phyloP scores from a whole-genome alignment of 331 rosid species.

The Acacia pycnantha region DNA sequence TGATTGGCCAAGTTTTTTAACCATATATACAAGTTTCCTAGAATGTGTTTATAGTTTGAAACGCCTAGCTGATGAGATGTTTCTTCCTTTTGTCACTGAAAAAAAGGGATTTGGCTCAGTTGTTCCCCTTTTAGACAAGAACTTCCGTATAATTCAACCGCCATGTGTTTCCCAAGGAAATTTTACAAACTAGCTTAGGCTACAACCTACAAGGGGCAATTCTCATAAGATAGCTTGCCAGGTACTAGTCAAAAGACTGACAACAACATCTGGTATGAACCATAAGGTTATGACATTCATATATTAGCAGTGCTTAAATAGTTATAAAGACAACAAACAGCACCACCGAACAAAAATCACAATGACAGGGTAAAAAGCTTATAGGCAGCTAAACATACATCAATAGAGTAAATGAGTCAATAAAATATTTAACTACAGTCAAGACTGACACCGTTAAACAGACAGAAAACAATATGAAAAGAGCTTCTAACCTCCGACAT shows the following conservation, averaged over 20 bases:
- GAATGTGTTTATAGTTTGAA: not conserved
- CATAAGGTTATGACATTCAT: slow-evolving; percentile 18
- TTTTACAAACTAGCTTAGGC: not conserved
- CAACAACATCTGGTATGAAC: not conserved
- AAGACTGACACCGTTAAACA: slow-evolving; percentile 5
- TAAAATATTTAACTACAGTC: slow-evolving; percentile 10
- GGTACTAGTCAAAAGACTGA: not conserved
- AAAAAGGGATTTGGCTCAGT: not conserved
- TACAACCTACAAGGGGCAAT: not conserved
- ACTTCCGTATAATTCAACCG: not conserved
- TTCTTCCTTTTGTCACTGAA: not conserved
- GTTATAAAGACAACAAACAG: slow-evolving; percentile 8
- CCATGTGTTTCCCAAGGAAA: not conserved
- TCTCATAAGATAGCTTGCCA: not conserved
- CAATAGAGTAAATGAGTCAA: slow-evolving; percentile 15
- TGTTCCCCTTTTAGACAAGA: slow-evolving; percentile 3
- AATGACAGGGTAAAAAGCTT: not conserved
- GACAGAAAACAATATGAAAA: slow-evolving; percentile 17
- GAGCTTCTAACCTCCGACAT: slow-evolving; percentile 71
- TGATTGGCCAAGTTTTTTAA: not conserved
- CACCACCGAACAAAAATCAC: slow-evolving; percentile 9
- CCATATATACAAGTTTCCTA: not conserved
- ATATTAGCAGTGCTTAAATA: slow-evolving; percentile 14
- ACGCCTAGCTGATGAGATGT: not conserved
- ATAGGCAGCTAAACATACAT: not conserved